Evolutionary conservation across 257 asterid genomes (phyloP).

Genomic region (Przewalskia tangutica): DNA sequence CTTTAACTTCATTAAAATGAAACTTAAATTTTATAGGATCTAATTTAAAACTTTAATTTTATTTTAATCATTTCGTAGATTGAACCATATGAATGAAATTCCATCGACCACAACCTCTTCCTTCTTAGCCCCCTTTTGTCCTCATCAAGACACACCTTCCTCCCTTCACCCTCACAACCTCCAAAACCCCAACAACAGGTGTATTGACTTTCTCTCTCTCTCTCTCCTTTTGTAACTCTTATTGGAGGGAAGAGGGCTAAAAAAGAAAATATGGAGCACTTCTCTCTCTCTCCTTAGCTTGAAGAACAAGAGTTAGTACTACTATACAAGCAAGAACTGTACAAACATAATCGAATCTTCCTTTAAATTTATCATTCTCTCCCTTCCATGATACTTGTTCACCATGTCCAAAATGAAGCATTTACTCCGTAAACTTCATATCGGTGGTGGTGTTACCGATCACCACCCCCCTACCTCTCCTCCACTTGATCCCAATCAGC

Average conservation of each 20-base stretch:
- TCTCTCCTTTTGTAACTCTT: neutral
- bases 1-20: too few species aligned
- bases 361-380: neutral
- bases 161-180: neutral
- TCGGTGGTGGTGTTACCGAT: constrained; percentile 39
- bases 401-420: constrained; percentile 92
- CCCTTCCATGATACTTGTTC: constrained; percentile 38
- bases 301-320: constrained; percentile 21
- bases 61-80: too few species aligned
- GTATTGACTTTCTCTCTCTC: too few species aligned
- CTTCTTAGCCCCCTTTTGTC: neutral
- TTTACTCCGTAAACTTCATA: constrained; percentile 88
- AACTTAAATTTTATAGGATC: too few species aligned
- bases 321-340: neutral
- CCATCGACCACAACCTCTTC: too few species aligned
- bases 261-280: neutral
- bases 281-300: constrained; percentile 13
- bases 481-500: too few species aligned
- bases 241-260: constrained; percentile 20
- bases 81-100: too few species aligned
- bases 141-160: neutral
- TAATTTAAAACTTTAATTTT: too few species aligned
- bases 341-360: constrained; percentile 3
- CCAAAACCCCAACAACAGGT: neutral
- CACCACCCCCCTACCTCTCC: neutral